Evolutionary conservation across 2,329 filamentous ascomycete species (phyloP), one percentile per base, ranked within the genome.

Genomic region (Colletotrichum chrysophilum): DNA sequence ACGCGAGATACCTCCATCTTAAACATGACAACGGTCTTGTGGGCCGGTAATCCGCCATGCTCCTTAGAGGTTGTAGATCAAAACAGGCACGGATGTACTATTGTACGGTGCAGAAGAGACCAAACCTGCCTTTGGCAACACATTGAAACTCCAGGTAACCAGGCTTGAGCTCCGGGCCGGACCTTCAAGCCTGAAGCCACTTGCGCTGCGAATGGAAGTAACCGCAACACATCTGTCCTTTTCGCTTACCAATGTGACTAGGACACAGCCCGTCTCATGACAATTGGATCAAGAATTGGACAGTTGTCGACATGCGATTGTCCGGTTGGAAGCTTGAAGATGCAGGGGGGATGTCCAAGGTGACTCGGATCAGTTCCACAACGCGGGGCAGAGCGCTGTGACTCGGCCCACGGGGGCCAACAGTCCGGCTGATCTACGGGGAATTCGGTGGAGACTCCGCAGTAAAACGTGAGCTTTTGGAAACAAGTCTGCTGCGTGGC

Each of bases 321-420:
- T 24, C 48, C 30, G 30, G 32, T 34, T 43, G 32, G 24, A 14
- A 52, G 43, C 13, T 26, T 6, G 16, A 66, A 24, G 70, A 13
- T 36, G 13, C 65, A 43, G 26, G 36, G 52, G 18, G 66, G 21
- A 71, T 43, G 32, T 58, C n/a, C 30, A 60, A 58, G 34, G 61
- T 55, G 36, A 32, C 21, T 43, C 48, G 69, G 58, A 60, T n/a
- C 28, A 13, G 43, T 36, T 62, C 36, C 65, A 32, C 36, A 10
- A 67, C 36, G 62, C 70, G 52, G 70, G 70, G 70, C 70, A 60
- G n/a, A 66, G 18, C n/a, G 32, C 24, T 24, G 66, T 74, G 43
- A 70, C 71, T 74, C 71, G 66, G 71, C 66, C 60, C 16, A 24
- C 10, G 16, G 18, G 48, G 58, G 28, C 61, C 34, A 64, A 38